Conservation (phyloP, 192 early-diverging fungal species). For the Podila epigama region DNA sequence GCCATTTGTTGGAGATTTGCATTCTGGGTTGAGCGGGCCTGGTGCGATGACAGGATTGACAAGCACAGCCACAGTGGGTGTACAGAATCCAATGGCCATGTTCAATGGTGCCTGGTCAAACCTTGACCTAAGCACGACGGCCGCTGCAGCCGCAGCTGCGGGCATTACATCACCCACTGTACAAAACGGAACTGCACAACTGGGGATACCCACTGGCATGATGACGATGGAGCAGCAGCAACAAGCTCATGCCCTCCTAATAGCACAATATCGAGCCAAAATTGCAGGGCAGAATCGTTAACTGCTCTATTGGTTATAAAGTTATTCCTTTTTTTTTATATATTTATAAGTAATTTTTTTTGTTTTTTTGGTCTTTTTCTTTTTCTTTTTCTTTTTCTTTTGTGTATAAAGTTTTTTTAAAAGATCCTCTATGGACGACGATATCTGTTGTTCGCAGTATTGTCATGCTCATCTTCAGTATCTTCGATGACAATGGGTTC, state of each 20-base stretch:
- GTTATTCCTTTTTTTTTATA: neutral
- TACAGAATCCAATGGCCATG: slow-evolving; percentile 50
- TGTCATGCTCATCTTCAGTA: slow-evolving; percentile 13
- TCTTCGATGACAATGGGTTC: slow-evolving; percentile 22
- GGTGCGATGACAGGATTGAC: slow-evolving; percentile 14
- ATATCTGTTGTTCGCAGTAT: slow-evolving; percentile 1
- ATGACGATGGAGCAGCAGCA: slow-evolving; percentile 49
- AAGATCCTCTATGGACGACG: neutral
- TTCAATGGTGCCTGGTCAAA: slow-evolving; percentile 49
- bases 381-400: slow-evolving; percentile 1
- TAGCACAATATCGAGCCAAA: slow-evolving; percentile 44
- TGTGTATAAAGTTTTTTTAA: neutral
- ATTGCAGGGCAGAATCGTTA: slow-evolving; percentile 45
- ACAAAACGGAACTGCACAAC: slow-evolving; percentile 12
- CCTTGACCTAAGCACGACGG: slow-evolving; percentile 39
- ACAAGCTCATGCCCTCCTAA: slow-evolving; percentile 38
- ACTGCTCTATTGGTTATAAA: neutral
- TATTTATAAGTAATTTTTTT: neutral
- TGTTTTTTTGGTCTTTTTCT: neutral
- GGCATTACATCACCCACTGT: slow-evolving; percentile 27
- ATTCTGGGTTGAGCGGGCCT: slow-evolving; percentile 13
- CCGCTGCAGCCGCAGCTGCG: slow-evolving; percentile 39
- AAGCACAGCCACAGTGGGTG: slow-evolving; percentile 11
- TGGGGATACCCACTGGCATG: slow-evolving; percentile 45
- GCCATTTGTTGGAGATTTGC: slow-evolving; percentile 11